Percentiles rank a stretch among this genome's conserved stretches.
These are phyloP conservation scores for Aspergillus chevalieri DNA, from an alignment of 2,329 filamentous ascomycete species.

Conservation along the genomic window DNA sequence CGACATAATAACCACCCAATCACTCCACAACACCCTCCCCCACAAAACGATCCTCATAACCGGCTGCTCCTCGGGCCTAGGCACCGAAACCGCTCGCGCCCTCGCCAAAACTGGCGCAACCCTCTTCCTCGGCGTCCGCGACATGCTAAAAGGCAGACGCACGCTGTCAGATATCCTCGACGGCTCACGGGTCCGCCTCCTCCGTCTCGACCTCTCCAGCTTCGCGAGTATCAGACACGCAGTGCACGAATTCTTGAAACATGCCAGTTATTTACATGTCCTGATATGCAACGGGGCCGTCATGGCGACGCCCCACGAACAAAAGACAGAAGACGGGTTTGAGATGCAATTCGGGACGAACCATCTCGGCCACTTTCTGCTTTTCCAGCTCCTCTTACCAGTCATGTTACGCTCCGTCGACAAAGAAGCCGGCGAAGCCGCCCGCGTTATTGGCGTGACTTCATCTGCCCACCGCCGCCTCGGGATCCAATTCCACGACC, in stretches of 20 bases:
- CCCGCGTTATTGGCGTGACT: slow-evolving; percentile 43
- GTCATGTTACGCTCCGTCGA: slow-evolving; percentile 7
- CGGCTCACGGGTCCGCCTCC: slow-evolving; percentile 18
- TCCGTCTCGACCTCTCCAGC: slow-evolving; percentile 29
- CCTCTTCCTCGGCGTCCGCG: slow-evolving; percentile 31
- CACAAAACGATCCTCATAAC: slow-evolving; percentile 35
- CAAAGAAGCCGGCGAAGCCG: slow-evolving; percentile 32
- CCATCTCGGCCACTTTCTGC: slow-evolving; percentile 27
- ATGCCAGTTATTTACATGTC: slow-evolving; percentile 6
- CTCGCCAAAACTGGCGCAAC: slow-evolving; percentile 33
- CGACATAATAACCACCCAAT: background rate
- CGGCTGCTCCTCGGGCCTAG: slow-evolving; percentile 34
- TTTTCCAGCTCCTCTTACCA: slow-evolving; percentile 23
- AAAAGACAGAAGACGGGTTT: slow-evolving; percentile 23
- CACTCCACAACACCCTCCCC: background rate
- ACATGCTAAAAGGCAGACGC: slow-evolving; percentile 27
- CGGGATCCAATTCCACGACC: background rate
- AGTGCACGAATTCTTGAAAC: slow-evolving; percentile 3
- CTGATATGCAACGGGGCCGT: slow-evolving; percentile 11
- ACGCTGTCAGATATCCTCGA: slow-evolving; percentile 19
- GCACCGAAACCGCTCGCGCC: slow-evolving; percentile 35
- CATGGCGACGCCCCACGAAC: slow-evolving; percentile 6
- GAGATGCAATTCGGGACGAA: slow-evolving; percentile 33
- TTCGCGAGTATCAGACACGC: slow-evolving; percentile 24
- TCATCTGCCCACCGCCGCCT: slow-evolving; percentile 38